phyloP scores from a whole-genome alignment of 129 eudicot species.

The Flaveria robusta region DNA sequence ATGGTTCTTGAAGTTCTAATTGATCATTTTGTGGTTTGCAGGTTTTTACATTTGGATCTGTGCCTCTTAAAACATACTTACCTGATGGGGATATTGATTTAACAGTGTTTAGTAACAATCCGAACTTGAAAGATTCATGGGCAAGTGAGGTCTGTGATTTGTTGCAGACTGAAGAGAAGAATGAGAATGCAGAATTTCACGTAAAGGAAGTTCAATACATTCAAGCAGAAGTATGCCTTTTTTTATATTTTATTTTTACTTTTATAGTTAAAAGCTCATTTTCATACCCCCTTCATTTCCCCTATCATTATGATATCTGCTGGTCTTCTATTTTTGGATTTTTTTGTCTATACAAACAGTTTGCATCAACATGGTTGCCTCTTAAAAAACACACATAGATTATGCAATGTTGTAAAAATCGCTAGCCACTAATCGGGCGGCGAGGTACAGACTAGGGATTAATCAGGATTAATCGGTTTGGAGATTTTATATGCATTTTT shows the following conservation, averaged over 20 bases:
- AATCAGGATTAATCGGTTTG: too few species aligned
- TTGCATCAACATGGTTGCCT: neutral
- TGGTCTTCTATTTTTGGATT: neutral
- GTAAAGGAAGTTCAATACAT: constrained; percentile 92
- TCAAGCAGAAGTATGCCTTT: constrained; percentile 75
- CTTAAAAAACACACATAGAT: too few species aligned
- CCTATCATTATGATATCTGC: neutral
- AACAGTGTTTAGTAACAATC: constrained; percentile 64
- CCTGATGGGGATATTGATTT: constrained; percentile 94
- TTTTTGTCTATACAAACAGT: neutral
- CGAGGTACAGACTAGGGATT: too few species aligned
- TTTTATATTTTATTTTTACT: too few species aligned
- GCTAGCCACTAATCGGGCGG: too few species aligned
- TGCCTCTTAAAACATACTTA: constrained; percentile 86
- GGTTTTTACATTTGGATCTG: constrained; percentile 93
- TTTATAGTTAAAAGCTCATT: neutral
- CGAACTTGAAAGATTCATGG: constrained; percentile 69
- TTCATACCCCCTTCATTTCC: too few species aligned
- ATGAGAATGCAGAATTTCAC: constrained; percentile 83
- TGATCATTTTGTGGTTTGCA: constrained; percentile 23
- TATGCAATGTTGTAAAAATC: too few species aligned
- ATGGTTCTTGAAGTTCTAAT: neutral
- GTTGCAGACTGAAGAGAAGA: constrained; percentile 76
- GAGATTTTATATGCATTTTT: too few species aligned
- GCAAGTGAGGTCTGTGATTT: constrained; percentile 75